Percentiles rank a stretch among this genome's conserved stretches.
Evolutionary conservation across 148 eudicot genomes (phyloP).

Genomic region (Euryodendron excelsum): DNA sequence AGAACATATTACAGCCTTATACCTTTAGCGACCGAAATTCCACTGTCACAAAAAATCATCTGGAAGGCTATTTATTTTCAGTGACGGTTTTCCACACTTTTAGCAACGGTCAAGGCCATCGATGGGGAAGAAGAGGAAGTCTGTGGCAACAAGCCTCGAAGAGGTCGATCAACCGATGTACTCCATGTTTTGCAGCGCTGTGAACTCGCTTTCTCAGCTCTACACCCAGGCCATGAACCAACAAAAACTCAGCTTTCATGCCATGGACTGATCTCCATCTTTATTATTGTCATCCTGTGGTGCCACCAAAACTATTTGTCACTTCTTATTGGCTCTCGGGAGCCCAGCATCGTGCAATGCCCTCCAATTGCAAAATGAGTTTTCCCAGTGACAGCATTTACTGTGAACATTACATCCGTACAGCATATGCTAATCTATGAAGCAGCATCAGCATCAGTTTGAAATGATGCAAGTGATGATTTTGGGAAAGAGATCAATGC

Average conservation of each 20-base stretch:
- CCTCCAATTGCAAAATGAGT: not conserved
- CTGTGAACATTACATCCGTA: not conserved
- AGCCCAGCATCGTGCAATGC: not conserved
- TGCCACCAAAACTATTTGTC: conserved; percentile 3
- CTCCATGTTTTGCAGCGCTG: conserved; percentile 66
- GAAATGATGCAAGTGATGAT: not conserved
- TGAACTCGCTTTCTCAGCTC: conserved; percentile 74
- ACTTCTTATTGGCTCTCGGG: not conserved
- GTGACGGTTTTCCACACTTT: too few species aligned
- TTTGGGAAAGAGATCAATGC: conserved; percentile 1
- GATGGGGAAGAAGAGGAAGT: conserved; percentile 85
- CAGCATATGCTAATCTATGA: not conserved
- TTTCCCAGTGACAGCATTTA: not conserved
- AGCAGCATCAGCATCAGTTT: conserved; percentile 3
- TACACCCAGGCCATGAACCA: conserved; percentile 77
- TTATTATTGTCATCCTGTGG: not conserved
- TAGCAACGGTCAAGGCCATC: not conserved
- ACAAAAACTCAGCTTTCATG: conserved; percentile 59
- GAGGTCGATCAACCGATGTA: conserved; percentile 92
- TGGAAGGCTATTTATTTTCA: too few species aligned
- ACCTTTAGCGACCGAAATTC: too few species aligned
- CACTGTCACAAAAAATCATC: too few species aligned
- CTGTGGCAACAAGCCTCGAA: conserved; percentile 59
- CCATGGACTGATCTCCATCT: conserved; percentile 23
- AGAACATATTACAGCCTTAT: too few species aligned